Base-by-base conservation (phyloP, 768 basidiomycete species). In the Boletus vermiculosoides region DNA sequence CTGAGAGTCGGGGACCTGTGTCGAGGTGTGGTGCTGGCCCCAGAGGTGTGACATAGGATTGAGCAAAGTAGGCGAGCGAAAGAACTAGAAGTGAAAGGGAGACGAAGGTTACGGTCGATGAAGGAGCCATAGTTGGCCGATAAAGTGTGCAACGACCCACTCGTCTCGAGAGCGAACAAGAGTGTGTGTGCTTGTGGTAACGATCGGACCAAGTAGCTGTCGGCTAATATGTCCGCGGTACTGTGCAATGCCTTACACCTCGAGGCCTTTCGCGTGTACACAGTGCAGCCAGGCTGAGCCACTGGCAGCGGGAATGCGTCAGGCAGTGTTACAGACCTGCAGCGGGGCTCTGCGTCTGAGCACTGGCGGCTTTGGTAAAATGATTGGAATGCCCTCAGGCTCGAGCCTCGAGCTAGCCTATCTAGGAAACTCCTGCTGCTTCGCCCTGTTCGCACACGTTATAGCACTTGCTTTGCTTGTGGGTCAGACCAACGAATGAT, bases 1-100 rank as follows among this genome's bases (percentile, higher is more conserved):
- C 45, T 31, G 72, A 56, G 40, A 66, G 33, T 34, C 44, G 40
- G 33, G 60, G 37, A 34, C 71, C 66, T 36, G 60, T 60, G 16
- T 68, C 66, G 3, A 73, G 72, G 54, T 70, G 64, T 49, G 70
- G 64, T 36, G 72, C 70, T 42, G 70, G 71, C 8, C 68, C 70
- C 0, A 73, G 64, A 25, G 64, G 70, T 15, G 72, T 68, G 25
- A 61, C 66, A 28, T 68, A 66, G 47, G 70, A 72, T 44, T 72
- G 70, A 9, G 60, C 63, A 42, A 63, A 56, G 52, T 70, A 72
- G 45, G 71, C 70, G 37, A 71, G 61, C 31, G 71, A 72, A 48
- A 71, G 59, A 16, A 71, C 37, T 13, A 71, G 55, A 48, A 73
- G 49, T 23, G 70, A 62, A 45, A 71, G 30, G 11, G 59, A 53